Evolutionary conservation across 139 green algal genomes (phyloP), one percentile per base, ranked within the genome.

Genomic region (Asterochloris sp.): DNA sequence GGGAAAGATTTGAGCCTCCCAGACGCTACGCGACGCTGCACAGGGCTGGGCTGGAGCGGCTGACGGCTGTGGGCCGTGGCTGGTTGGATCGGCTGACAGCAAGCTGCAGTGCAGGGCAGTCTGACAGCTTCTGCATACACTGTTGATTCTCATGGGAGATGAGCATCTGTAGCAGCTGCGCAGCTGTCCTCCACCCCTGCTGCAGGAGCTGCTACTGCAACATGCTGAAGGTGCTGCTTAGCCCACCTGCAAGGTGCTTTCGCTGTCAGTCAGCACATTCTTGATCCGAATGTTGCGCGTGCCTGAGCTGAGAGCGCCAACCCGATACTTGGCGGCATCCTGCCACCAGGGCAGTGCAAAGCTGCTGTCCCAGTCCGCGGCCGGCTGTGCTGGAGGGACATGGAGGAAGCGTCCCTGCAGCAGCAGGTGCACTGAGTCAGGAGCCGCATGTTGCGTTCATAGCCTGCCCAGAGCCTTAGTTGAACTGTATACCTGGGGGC

Each of bases 251-350:
- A 80, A 29, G 60, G 68, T 69, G 61, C 68, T 62, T 29, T 80
- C 76, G 14, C 60, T 62, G 23, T 38, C 76, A 60, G 76, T 97
- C 54, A 97, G 86, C 88, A 97, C 89, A 74, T 97, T 97, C 85
- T 94, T 94, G 62, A 97, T 87, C n/a, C 91, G 89, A 47, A 97
- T 80, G n/a, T 91, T 64, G 0, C 91, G 88, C 12, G 85, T 89
- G 62, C 74, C 79, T 0, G 64, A 62, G 6, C 86, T 90, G 73
- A 96, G 76, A 17, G 62, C 60, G 13, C 91, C 92, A 27, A 94
- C 85, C 87, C 92, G 86, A 24, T 77, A 66, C 26, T 78, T 27
- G 78, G 27, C 68, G 21, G 84, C 76, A 86, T 95, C 86, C 69
- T 85, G 86, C 91, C 91, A 94, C 92, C 92, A 96, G 4, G 92